Evolutionary conservation across 306 rosid species (phyloP).

Genomic region (Citrullus colocynthis): DNA sequence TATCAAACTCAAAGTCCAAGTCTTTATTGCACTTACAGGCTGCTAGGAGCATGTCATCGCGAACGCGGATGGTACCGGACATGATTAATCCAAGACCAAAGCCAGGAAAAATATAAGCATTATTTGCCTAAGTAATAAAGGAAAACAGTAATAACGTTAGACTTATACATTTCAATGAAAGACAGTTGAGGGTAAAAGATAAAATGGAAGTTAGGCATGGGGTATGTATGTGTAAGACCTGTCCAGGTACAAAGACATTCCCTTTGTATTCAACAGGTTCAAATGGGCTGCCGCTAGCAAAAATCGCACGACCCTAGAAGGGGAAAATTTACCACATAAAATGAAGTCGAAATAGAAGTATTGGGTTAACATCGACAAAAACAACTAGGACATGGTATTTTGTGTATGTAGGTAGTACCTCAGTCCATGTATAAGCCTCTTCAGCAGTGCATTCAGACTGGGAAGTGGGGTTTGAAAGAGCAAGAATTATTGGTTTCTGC

Average conservation of each 20-base stretch:
- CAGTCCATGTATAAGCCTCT: constrained; percentile 48
- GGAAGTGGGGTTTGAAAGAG: constrained; percentile 57
- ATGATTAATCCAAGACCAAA: constrained; percentile 80
- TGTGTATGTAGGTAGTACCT: constrained; percentile 22
- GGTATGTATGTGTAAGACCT: constrained; percentile 31
- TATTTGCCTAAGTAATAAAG: constrained; percentile 47
- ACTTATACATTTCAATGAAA: background rate
- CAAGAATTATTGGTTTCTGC: constrained; percentile 40
- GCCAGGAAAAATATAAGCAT: constrained; percentile 96
- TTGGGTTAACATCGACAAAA: background rate
- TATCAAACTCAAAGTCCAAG: background rate
- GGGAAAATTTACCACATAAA: background rate
- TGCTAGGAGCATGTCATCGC: constrained; percentile 79
- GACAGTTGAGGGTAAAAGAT: background rate
- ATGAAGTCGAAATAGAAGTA: background rate
- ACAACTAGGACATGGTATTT: background rate
- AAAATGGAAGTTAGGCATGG: background rate
- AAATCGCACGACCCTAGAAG: constrained; percentile 71
- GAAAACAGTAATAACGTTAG: background rate
- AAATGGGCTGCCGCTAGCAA: constrained; percentile 91
- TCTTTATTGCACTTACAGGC: constrained; percentile 54
- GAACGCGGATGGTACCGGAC: constrained; percentile 87
- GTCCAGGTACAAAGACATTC: constrained; percentile 65
- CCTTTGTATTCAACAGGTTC: constrained; percentile 63
- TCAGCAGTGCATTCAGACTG: constrained; percentile 59